Conservation (phyloP, 2,329 filamentous ascomycete species). For the Pyricularia grisea region DNA sequence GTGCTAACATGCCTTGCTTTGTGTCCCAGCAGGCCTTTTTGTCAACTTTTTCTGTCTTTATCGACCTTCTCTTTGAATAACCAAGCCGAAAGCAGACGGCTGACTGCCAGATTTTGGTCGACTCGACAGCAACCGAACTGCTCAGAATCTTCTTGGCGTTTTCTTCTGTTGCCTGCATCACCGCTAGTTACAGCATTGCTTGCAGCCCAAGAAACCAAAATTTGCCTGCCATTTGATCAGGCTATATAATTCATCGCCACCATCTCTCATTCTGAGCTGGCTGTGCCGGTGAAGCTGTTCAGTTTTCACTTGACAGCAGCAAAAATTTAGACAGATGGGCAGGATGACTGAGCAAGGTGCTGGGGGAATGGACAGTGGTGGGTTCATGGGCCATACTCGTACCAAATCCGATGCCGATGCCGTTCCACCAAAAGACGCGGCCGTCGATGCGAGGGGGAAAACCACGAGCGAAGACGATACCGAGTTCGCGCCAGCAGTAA, state of each 20-base stretch:
- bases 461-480: constrained; percentile 22
- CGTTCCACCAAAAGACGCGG: constrained; percentile 26
- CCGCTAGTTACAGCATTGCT: not conserved
- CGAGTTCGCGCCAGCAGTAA: constrained; percentile 15
- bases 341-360: constrained; percentile 39
- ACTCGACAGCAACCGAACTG: not conserved
- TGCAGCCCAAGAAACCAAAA: not conserved
- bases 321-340: not conserved
- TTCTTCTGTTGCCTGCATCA: not conserved
- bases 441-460: constrained; percentile 27
- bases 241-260: not conserved
- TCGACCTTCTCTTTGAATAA: not conserved
- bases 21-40: not conserved
- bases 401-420: constrained; percentile 33
- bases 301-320: not conserved
- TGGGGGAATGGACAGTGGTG: constrained; percentile 27
- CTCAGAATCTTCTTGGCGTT: not conserved
- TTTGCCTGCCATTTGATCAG: not conserved
- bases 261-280: not conserved
- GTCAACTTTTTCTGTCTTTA: not conserved
- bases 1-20: not conserved
- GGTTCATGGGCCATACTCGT: constrained; percentile 26
- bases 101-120: not conserved
- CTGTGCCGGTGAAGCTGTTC: not conserved
- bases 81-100: not conserved